Evolutionary conservation across 2,329 filamentous ascomycete genomes (phyloP), one percentile per base, ranked within the genome.

Genomic region (Botrytis fabae): DNA sequence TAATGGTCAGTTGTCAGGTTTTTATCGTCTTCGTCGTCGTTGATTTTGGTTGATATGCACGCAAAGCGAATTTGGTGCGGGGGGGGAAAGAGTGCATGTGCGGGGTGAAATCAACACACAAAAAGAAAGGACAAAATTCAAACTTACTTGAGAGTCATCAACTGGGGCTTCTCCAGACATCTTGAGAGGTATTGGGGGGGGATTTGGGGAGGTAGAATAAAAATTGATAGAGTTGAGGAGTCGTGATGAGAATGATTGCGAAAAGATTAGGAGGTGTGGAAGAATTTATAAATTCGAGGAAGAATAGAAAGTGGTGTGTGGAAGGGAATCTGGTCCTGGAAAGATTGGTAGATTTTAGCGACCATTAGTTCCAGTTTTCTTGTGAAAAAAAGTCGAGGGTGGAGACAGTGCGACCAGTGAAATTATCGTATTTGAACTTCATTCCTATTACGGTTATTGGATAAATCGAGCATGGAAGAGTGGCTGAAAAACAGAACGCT

Each of bases 91-190:
- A 69, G 48, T 42, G 32, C 42, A n/a, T 66, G 62, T 72, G 70
- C 62, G 70, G 70, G 70, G 70, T 68, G 70, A 59, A 46, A 20
- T 51, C 28, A 38, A 69, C 54, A 68, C 71, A 72, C 72, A 69
- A 73, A 73, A 73, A 83, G 18, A 62, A 28, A 46, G 32, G 59
- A 57, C 48, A 20, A 68, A 60, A 32, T 74, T 40, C 14, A 68
- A 51, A 62, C 87, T 81, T 87, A 91, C 89, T 86, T 89, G 87
- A 79, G 87, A 86, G 81, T 91, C 89, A 74, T 73, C 68, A 28
- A 69, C 54, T 35, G 44, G 40, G 54, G 42, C 28, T 64, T 73
- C 66, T 32, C 90, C 89, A 83, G 89, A 87, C 89, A 91, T 91
- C 82, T 82, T 89, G 70, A 60, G 38, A 46, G 20, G n/a, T 35